Evolutionary conservation across 2,329 filamentous ascomycete species (phyloP), one percentile per base, ranked within the genome.

Genomic region (Laburnicola sp.): DNA sequence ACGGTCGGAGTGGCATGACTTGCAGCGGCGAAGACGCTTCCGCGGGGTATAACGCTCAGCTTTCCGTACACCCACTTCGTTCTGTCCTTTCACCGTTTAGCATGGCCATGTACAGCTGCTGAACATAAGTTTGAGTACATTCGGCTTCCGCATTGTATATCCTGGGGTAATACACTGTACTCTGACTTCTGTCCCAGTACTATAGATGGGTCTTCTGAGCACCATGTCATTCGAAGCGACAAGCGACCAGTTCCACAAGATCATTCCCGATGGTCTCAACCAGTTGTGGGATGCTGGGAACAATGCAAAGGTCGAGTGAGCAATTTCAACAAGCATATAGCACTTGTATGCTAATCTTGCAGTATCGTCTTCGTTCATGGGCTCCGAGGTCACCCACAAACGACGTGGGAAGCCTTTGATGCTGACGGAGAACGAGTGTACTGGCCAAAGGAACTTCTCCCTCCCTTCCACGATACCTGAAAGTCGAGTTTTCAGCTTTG

Each of bases 401-500:
- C 22, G 16, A 39, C 37, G n/a, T 39, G 37, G 37, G 37, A 39
- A 39, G 37, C 37, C 8, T 39, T 22, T 39, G 37, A 39, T n/a
- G 37, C 37, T 27, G 37, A 39, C 27, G 37, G 37, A 39, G 37
- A 39, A 26, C 37, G 37, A 23, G 23, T 39, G n/a, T 39, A 23
- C 37, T 39, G 37, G 37, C 37, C 37, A 26, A 39, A 39, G 22
- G 37, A 39, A 8, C 37, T 39, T 39, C 37, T 39, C 4, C 37
- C 37, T 6, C 4, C 37, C 37, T 6, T 37, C 31, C 2, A 49
- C 46, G 9, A 28, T 42, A 3, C 46, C 37, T 9, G 28, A 43
- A 10, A 43, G 38, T 31, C 16, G 46, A 16, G 36, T 49, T 11
- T 49, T 49, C 22, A 36, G 30, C 38, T 49, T 49, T 22, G 46